phyloP scores from a whole-genome alignment of 768 basidiomycete genomes.

The Tulasnella calospora region DNA sequence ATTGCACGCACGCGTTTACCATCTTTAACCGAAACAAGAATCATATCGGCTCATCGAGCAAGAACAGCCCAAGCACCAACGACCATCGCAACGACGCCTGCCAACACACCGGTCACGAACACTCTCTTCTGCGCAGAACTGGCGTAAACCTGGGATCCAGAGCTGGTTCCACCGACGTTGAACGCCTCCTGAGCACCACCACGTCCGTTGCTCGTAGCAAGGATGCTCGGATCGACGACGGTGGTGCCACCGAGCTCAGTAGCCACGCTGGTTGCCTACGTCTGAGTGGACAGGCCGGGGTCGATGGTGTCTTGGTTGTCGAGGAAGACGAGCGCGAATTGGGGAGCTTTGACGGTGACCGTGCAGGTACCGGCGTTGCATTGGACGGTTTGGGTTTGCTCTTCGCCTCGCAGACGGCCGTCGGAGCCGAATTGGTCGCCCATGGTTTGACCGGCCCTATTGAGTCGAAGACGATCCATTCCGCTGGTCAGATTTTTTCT shows the following conservation, averaged over 20 bases:
- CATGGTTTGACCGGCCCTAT: slow-evolving; percentile 27
- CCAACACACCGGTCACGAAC: not conserved
- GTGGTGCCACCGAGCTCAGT: too few species aligned
- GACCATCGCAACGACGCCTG: too few species aligned
- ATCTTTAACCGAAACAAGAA: not conserved
- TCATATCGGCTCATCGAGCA: not conserved
- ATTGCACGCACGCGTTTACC: not conserved
- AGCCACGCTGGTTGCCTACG: too few species aligned
- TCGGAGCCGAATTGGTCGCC: slow-evolving; percentile 26
- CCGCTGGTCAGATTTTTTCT: too few species aligned
- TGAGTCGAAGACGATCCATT: slow-evolving; percentile 41
- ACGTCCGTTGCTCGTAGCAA: too few species aligned
- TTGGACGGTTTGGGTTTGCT: slow-evolving; percentile 3
- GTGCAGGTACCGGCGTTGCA: too few species aligned
- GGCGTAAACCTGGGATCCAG: not conserved
- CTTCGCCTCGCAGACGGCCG: slow-evolving; percentile 31
- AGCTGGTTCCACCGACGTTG: not conserved
- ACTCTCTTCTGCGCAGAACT: not conserved
- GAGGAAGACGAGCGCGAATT: too few species aligned
- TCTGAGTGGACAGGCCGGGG: too few species aligned
- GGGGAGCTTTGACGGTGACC: too few species aligned
- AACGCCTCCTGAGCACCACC: too few species aligned
- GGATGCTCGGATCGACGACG: too few species aligned
- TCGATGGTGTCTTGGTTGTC: too few species aligned
- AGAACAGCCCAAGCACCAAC: not conserved